Evolutionary conservation across 768 basidiomycete species (phyloP), one percentile per base, ranked within the genome.

Genomic region (Russula vinacea): DNA sequence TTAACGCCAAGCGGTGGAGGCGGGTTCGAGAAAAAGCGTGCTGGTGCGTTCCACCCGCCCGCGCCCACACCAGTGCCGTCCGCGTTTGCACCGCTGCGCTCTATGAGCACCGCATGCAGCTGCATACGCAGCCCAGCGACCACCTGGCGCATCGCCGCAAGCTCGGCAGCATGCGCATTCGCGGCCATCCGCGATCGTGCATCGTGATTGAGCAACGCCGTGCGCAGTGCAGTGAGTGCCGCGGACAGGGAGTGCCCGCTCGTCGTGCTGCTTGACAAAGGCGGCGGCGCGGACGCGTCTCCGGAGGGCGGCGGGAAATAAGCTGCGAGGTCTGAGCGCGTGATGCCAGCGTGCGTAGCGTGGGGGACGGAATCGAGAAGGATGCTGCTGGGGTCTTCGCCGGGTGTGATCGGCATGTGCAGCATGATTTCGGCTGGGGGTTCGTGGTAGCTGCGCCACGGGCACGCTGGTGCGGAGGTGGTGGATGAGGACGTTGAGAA

Each of bases 61-160:
- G 22, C 32, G n/a, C 39, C 56, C 9, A 26, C 33, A 24, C 35
- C n/a, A 3, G 33, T 26, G 16, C 56, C 57, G 24, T 64, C 52
- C 14, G 22, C 6, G 4, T 52, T 35, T 13, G 53, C 51, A 45
- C 53, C 24, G n/a, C 50, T 60, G 26, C 65, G 67, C 8, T 68
- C 67, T 66, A 68, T 68, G 22, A 68, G 60, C 26, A 68, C 55
- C 37, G 67, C 62, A 14, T 68, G 67, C 35, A 68, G 37, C 45
- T 68, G 67, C 62, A 67, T 69, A 22, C 66, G 62, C 24, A 69
- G 26, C 8, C 68, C 68, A 7, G 58, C 51, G 26, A 69, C 66
- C 11, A 67, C 62, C 47, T 67, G 58, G n/a, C 68, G 66, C 62
- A 69, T 47, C 5, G 68, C 66, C 4, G 52, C 66, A 45, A 69